These are phyloP conservation scores for Stentor roeselii DNA, from an alignment of 73 alveolate species.

Conservation along the genomic window DNA sequence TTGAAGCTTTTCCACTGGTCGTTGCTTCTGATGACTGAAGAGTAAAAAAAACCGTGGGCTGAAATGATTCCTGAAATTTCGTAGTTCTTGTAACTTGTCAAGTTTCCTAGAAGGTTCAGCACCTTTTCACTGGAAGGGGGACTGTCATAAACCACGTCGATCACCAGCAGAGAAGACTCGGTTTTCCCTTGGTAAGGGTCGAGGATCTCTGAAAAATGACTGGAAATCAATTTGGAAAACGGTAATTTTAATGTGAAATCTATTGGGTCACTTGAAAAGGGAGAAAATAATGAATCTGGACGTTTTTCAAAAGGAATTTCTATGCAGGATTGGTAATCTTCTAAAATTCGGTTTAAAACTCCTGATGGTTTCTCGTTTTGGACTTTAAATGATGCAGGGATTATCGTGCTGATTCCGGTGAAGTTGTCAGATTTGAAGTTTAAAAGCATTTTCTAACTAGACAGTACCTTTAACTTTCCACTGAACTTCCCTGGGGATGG, in stretches of 20 bases:
- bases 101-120: not conserved
- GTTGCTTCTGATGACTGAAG: not conserved
- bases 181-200: not conserved
- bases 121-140: not conserved
- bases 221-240: too few species aligned
- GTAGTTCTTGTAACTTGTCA: not conserved
- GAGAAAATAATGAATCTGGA: not conserved
- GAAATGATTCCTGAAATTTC: not conserved
- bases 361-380: not conserved
- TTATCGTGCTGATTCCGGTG: not conserved
- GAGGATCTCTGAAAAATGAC: not conserved
- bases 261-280: not conserved
- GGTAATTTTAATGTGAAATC: not conserved
- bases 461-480: not conserved
- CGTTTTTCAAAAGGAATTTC: not conserved
- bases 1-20: not conserved
- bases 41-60: not conserved
- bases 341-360: not conserved
- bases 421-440: not conserved
- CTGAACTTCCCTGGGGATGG: not conserved
- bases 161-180: not conserved
- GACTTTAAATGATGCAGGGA: not conserved
- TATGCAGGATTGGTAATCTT: not conserved
- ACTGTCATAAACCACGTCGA: not conserved
- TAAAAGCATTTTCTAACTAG: not conserved